phyloP scores from a whole-genome alignment of 768 basidiomycete species.

The Kwoniella mangroviensis region DNA sequence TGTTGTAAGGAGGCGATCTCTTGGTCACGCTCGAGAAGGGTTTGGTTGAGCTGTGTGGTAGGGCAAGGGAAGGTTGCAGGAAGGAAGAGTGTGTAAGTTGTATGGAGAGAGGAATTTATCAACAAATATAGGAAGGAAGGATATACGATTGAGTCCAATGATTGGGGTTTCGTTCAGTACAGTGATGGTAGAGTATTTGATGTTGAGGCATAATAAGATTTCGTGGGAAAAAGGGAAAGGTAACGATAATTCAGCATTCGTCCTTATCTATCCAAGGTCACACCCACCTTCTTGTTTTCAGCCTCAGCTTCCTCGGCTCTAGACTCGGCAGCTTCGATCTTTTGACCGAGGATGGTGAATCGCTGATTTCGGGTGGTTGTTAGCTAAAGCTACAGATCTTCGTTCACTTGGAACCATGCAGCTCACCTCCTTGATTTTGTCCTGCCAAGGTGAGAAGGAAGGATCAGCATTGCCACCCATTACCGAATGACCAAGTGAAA shows the following conservation, averaged over 20 bases:
- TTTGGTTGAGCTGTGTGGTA: constrained; percentile 65
- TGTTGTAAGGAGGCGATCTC: constrained; percentile 78
- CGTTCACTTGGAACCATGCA: background rate
- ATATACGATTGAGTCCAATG: background rate
- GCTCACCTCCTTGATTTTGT: constrained; percentile 62
- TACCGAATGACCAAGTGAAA: background rate
- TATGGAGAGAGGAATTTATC: background rate
- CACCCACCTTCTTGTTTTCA: constrained; percentile 69
- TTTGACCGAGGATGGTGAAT: constrained; percentile 61
- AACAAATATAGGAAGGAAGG: background rate
- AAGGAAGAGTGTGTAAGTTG: background rate
- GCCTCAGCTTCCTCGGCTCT: constrained; percentile 88
- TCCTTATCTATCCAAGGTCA: too few species aligned
- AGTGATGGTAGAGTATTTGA: too few species aligned
- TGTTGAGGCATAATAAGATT: too few species aligned
- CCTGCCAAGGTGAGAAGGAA: constrained; percentile 44
- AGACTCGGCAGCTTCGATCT: constrained; percentile 77
- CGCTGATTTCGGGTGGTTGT: constrained; percentile 13
- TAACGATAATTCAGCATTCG: too few species aligned
- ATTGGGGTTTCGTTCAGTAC: too few species aligned
- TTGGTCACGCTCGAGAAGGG: constrained; percentile 79
- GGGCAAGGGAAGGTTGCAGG: background rate
- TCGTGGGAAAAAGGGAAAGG: too few species aligned
- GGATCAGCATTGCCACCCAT: constrained; percentile 18
- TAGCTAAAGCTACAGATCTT: background rate